Percentiles rank a stretch among this genome's conserved stretches.
phyloP scores from a whole-genome alignment of 2,329 filamentous ascomycete species.

The Zarea fungicola region DNA sequence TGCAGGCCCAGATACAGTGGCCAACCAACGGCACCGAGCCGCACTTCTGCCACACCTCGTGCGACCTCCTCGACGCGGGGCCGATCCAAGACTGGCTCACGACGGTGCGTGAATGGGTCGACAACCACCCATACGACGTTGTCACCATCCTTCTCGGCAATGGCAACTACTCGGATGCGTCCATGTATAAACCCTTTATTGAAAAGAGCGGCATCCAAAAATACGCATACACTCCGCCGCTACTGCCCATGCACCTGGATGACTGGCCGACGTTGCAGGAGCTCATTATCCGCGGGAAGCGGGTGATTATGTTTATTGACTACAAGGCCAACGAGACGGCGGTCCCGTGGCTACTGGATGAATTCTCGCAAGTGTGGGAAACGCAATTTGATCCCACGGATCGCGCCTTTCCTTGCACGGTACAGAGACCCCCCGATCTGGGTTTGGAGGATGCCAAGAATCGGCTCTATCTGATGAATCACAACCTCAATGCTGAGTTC shows the following conservation, averaged over 20 bases:
- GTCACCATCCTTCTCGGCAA: conserved; percentile 85
- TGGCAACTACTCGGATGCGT: conserved; percentile 61
- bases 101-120: conserved; percentile 67
- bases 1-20: conserved; percentile 61
- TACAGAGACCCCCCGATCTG: conserved; percentile 70
- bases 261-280: conserved; percentile 81
- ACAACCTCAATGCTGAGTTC: conserved; percentile 82
- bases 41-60: conserved; percentile 82
- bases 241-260: conserved; percentile 62
- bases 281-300: conserved; percentile 66
- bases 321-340: conserved; percentile 74
- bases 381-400: conserved; percentile 72
- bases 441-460: conserved; percentile 47
- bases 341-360: conserved; percentile 79
- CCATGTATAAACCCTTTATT: conserved; percentile 64
- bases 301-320: conserved; percentile 78
- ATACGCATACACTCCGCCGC: conserved; percentile 68
- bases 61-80: conserved; percentile 75
- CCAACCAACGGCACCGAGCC: conserved; percentile 43
- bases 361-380: conserved; percentile 88
- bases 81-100: conserved; percentile 69
- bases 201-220: conserved; percentile 64
- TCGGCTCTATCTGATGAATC: conserved; percentile 78
- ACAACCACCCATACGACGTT: conserved; percentile 74
- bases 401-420: conserved; percentile 66